Conservation (phyloP, 2,329 filamentous ascomycete species). For the Fusarium protoensiforme region DNA sequence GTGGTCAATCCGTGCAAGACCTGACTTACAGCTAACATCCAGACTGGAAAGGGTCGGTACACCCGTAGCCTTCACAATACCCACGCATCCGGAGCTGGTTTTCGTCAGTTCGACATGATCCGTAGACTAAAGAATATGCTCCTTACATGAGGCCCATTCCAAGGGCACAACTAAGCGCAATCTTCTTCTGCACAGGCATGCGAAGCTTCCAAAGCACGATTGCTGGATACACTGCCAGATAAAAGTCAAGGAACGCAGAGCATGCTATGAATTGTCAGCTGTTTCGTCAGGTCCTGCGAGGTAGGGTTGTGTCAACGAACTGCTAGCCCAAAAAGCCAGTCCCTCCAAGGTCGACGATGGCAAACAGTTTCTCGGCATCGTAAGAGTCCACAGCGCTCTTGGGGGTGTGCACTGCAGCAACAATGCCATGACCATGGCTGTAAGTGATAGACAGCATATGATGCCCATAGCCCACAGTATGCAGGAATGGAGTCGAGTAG, state of each 20-base stretch:
- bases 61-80: not conserved
- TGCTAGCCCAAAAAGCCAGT: not conserved
- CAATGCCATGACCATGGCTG: slow-evolving; percentile 1
- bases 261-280: not conserved
- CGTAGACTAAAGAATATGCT: too few relatives aligned
- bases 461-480: not conserved
- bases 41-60: not conserved
- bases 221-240: not conserved
- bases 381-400: not conserved
- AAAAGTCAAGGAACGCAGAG: slow-evolving; percentile 1
- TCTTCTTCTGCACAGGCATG: not conserved
- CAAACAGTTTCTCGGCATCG: not conserved
- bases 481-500: not conserved
- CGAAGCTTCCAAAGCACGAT: not conserved
- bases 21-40: not conserved
- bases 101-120: not conserved
- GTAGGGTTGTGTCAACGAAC: not conserved
- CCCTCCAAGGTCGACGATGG: not conserved
- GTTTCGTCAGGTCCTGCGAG: too few relatives aligned
- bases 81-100: not conserved
- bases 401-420: slow-evolving; percentile 1
- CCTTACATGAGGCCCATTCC: slow-evolving; percentile 1
- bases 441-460: not conserved
- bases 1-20: not conserved
- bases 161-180: not conserved